phyloP scores from a whole-genome alignment of 192 early-diverging fungal species.

The Chytriomyces sp. region DNA sequence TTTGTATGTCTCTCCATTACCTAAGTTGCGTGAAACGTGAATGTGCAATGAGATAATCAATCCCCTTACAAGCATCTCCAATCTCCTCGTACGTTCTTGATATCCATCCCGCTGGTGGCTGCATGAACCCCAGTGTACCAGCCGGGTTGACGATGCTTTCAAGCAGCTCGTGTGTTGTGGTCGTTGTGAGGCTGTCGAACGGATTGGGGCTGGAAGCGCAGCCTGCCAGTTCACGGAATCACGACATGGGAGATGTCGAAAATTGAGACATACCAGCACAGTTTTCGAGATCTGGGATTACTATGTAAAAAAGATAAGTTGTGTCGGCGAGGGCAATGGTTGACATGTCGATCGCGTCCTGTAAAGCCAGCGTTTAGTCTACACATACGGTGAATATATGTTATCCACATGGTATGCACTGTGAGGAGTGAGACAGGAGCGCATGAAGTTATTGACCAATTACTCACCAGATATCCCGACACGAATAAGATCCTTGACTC shows the following conservation, averaged over 20 bases:
- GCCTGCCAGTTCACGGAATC: not conserved
- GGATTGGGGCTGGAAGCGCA: not conserved
- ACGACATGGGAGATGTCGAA: no score
- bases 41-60: no score
- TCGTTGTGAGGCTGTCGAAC: slow-evolving; percentile 3
- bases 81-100: not conserved
- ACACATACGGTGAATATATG: no score
- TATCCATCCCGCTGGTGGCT: not conserved
- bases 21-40: no score
- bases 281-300: no score
- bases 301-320: not conserved
- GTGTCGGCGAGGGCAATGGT: not conserved
- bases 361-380: no score
- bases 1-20: no score
- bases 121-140: not conserved
- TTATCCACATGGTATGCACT: not conserved
- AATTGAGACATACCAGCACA: no score
- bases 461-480: not conserved
- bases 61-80: not conserved
- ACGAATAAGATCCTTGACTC: not conserved
- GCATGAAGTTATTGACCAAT: not conserved
- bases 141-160: not conserved
- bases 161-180: not conserved
- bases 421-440: not conserved
- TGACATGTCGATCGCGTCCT: not conserved